Evolutionary conservation across 2,329 filamentous ascomycete species (phyloP).

Genomic region (Colletotrichum sp.): DNA sequence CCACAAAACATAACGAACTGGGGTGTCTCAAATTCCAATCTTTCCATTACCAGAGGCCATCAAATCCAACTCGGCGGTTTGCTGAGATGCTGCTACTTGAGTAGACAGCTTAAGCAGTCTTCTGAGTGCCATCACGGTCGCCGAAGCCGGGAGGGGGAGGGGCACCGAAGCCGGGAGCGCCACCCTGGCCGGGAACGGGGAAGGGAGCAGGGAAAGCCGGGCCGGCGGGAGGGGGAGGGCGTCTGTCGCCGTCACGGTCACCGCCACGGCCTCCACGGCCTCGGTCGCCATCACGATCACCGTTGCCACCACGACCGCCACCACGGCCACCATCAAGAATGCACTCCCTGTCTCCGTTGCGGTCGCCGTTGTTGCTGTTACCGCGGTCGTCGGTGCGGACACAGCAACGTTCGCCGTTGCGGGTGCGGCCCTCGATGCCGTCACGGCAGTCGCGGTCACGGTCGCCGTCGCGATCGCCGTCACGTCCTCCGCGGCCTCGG

Average conservation of each 20-base stretch:
- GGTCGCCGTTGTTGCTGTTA: neutral
- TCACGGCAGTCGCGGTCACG: neutral
- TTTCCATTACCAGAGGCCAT: neutral
- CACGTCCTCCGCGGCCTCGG: neutral
- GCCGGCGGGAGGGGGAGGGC: neutral
- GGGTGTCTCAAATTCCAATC: neutral
- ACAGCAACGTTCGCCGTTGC: constrained; percentile 1
- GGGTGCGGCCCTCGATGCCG: neutral
- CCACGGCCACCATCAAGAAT: neutral
- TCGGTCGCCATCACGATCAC: neutral
- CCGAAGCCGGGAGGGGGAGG: neutral
- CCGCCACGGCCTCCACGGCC: neutral
- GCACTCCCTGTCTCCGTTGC: neutral
- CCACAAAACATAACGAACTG: neutral
- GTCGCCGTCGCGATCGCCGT: neutral
- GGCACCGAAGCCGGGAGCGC: neutral
- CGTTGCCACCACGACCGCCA: neutral
- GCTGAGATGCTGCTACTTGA: neutral
- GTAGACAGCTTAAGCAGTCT: neutral
- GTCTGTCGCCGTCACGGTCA: neutral
- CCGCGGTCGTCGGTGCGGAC: neutral
- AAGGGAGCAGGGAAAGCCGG: constrained; percentile 3
- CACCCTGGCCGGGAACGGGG: constrained; percentile 1
- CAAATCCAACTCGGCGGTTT: neutral
- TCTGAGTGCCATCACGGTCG: neutral